These are phyloP conservation scores for Eimeria necatrix DNA, from an alignment of 169 alveolate species.

Conservation along the genomic window DNA sequence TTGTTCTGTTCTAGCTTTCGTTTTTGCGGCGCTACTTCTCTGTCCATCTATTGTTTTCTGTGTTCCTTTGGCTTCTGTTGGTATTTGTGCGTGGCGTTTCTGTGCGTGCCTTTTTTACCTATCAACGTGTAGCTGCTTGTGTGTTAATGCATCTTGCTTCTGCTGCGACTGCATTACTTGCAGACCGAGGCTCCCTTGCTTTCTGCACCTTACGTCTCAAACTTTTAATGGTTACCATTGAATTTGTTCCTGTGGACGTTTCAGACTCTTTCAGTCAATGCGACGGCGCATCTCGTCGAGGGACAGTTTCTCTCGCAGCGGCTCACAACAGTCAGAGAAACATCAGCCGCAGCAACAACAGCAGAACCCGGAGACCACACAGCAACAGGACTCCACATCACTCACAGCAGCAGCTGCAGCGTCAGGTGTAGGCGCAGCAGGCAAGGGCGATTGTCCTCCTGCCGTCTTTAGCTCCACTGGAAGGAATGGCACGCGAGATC, in stretches of 20 bases:
- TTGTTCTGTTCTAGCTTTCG: not conserved
- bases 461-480: not conserved
- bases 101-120: too few relatives aligned
- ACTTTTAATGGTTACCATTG: not conserved
- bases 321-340: constrained; percentile 50
- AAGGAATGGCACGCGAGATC: constrained; percentile 6
- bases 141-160: too few relatives aligned
- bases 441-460: not conserved
- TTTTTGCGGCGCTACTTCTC: not conserved
- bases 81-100: too few relatives aligned
- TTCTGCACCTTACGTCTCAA: too few relatives aligned
- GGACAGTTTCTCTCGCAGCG: constrained; percentile 51
- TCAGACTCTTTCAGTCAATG: constrained; percentile 47
- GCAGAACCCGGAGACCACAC: constrained; percentile 1
- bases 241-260: not conserved
- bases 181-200: too few relatives aligned
- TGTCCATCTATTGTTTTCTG: too few relatives aligned
- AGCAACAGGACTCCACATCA: constrained; percentile 25
- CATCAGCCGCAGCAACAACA: constrained; percentile 48
- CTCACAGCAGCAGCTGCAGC: not conserved
- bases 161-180: too few relatives aligned
- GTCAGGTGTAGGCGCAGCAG: not conserved
- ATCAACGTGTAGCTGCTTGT: too few relatives aligned
- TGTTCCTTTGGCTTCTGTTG: not conserved
- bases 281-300: constrained; percentile 50